A percentile compares a stretch with the other conserved stretches of the same genome.
Conservation (phyloP, 2,329 filamentous ascomycete genomes). For the Helotiales sp. region DNA sequence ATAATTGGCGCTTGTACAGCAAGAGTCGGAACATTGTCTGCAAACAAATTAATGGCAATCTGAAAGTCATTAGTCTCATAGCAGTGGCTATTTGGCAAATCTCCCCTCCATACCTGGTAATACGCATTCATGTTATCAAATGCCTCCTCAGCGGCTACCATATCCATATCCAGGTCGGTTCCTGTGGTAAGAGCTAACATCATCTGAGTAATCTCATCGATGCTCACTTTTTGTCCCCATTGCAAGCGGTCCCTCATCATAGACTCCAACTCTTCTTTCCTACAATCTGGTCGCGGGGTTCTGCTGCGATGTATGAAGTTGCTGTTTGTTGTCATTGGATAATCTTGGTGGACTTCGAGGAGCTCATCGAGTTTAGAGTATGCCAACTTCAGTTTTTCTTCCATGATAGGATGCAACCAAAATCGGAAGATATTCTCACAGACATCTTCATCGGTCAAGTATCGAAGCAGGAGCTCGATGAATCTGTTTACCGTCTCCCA, state of each 20-base stretch:
- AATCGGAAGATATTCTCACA: conserved; percentile 46
- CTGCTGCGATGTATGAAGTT: conserved; percentile 46
- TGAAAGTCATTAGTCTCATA: conserved; percentile 14
- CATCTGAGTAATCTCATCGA: conserved; percentile 10
- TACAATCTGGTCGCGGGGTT: conserved; percentile 2
- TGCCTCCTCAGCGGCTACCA: conserved; percentile 31
- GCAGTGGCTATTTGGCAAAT: neutral
- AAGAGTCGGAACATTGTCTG: conserved; percentile 33
- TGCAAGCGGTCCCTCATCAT: neutral
- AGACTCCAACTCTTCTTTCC: conserved; percentile 12
- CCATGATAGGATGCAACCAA: conserved; percentile 45
- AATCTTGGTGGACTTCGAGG: conserved; percentile 46
- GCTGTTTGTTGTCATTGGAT: conserved; percentile 59
- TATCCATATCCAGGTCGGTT: conserved; percentile 25
- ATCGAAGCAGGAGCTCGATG: conserved; percentile 43
- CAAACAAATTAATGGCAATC: conserved; percentile 34
- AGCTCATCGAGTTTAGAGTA: conserved; percentile 51
- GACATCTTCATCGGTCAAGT: conserved; percentile 39
- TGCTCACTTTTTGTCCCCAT: neutral
- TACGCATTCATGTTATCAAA: conserved; percentile 34
- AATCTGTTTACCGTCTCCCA: conserved; percentile 40
- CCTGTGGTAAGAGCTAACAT: conserved; percentile 17
- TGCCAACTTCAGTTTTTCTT: conserved; percentile 46
- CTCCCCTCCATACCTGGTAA: conserved; percentile 28
- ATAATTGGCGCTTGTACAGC: conserved; percentile 31